Evolutionary conservation across 2,329 filamentous ascomycete species (phyloP), one percentile per base, ranked within the genome.

Genomic region (Uncinocarpus reesii): DNA sequence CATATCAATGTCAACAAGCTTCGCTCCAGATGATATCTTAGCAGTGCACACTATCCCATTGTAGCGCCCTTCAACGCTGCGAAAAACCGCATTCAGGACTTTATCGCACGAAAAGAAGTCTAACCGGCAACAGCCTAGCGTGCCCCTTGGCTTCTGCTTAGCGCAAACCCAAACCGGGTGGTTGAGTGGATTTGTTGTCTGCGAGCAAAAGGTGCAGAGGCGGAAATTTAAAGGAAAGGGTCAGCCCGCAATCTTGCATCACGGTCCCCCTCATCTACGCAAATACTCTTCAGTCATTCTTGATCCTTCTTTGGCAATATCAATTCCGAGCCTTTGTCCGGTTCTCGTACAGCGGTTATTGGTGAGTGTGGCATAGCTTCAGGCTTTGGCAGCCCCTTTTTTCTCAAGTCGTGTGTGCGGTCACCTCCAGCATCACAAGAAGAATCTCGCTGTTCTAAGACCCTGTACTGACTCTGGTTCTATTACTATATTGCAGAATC

Each of bases 101-200:
- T n/a, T n/a, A n/a, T n/a, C n/a, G n/a, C n/a, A n/a, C n/a, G n/a
- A n/a, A n/a, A n/a, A n/a, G n/a, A n/a, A n/a, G n/a, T n/a, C n/a
- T n/a, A n/a, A n/a, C n/a, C n/a, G n/a, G n/a, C n/a, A n/a, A 35
- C 10, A 23, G 31, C 42, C 42, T 18, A 44, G 42, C 42, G 29
- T 24, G 4, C 29, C 1, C n/a, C n/a, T 45, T 45, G 42, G 42
- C 42, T 36, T 34, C 29, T 21, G 6, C 16, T 45, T 45, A 45
- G 42, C 21, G 31, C 13, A 37, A 45, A 37, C 7, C 37, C 23
- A 45, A 45, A 37, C 18, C 7, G 7, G 18, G 32, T 29, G 5
- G 32, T n/a, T 29, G 42, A 28, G 31, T 34, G 42, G 34, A 45
- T 45, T 45, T 36, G 42, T 45, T 45, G 42, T 45, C 21, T 18